Evolutionary conservation across 306 rosid genomes (phyloP), one percentile per base, ranked within the genome.

Genomic region (Fragaria vesca): DNA sequence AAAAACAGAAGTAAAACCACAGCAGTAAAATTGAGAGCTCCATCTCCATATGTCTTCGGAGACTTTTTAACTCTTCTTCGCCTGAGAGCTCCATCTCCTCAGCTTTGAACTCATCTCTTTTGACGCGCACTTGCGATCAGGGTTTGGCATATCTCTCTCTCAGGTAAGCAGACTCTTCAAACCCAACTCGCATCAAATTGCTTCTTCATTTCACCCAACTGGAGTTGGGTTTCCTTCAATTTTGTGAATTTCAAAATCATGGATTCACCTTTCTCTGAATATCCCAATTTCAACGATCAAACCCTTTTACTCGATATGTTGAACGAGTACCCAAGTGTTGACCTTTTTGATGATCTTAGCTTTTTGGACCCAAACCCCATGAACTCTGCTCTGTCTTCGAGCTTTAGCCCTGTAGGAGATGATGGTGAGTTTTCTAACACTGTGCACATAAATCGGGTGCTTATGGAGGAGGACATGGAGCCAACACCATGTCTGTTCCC

Each of bases 391-490:
- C 58, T 81, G 24, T 36, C 66, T 0, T 69, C 69, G 17, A 62
- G 72, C 21, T 32, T 51, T 78, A 63, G 78, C 40, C 50, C 80
- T 8, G 75, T 74, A 2, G 88, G 85, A 30, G 93, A 85, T 15
- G 85, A 85, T 57, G 54, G 42, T 67, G 86, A 91, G 4, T 80
- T 75, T 65, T 84, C 89, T 60, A 78, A 80, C 7, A 13, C 75
- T 10, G 76, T 74, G 36, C 86, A 84, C 80, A 81, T 87, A 72
- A 82, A 73, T 80, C 86, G 88, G 76, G 79, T 88, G 79, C 90
- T 90, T 1, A 83, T 87, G 88, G 89, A 92, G 54, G 97, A 90
- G 68, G 87, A 88, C 51, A 79, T 88, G 20, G 91, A 89, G 43
- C 72, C 79, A n/a, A 87, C 78, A 26, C 90, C 90, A 0, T 78